Evolutionary conservation across 768 basidiomycete genomes (phyloP).

Genomic region (Pseudohyphozyma bogoriensis): DNA sequence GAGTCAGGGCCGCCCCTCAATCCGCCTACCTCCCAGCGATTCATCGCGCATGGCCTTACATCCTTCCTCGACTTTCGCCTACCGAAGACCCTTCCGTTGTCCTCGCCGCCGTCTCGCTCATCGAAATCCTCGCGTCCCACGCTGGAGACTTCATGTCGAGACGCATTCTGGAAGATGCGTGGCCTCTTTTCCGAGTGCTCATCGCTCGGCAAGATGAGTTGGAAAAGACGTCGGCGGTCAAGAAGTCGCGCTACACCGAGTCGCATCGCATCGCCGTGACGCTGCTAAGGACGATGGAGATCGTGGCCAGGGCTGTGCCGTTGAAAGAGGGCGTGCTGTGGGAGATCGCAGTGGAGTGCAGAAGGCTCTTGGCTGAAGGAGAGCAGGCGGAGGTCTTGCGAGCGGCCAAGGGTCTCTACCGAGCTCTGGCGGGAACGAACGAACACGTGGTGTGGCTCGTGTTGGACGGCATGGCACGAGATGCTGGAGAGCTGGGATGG

Average conservation of each 20-base stretch:
- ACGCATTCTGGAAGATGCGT: slow-evolving; percentile 81
- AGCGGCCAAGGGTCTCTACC: slow-evolving; percentile 57
- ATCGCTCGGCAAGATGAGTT: slow-evolving; percentile 52
- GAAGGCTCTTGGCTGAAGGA: slow-evolving; percentile 60
- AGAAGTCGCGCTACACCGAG: slow-evolving; percentile 62
- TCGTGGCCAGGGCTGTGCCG: slow-evolving; percentile 55
- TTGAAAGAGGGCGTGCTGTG: slow-evolving; percentile 62
- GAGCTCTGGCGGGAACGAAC: slow-evolving; percentile 52
- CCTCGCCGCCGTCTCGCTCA: slow-evolving; percentile 58
- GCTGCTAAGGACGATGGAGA: slow-evolving; percentile 61
- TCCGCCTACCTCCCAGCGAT: slow-evolving; percentile 69
- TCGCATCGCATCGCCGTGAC: slow-evolving; percentile 73
- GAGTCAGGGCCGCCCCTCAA: background rate
- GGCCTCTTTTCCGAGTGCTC: slow-evolving; percentile 67
- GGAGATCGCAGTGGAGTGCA: slow-evolving; percentile 65
- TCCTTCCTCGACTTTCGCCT: slow-evolving; percentile 61
- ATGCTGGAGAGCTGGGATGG: slow-evolving; percentile 49
- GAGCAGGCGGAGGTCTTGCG: slow-evolving; percentile 66
- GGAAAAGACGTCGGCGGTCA: slow-evolving; percentile 56
- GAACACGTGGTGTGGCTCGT: slow-evolving; percentile 77
- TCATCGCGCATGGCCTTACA: slow-evolving; percentile 86
- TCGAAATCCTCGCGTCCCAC: slow-evolving; percentile 60
- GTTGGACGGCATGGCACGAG: slow-evolving; percentile 38
- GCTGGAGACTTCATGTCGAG: slow-evolving; percentile 77
- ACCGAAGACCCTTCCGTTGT: slow-evolving; percentile 69